Evolutionary conservation across 331 rosid genomes (phyloP).

Genomic region (Saraca asoca): DNA sequence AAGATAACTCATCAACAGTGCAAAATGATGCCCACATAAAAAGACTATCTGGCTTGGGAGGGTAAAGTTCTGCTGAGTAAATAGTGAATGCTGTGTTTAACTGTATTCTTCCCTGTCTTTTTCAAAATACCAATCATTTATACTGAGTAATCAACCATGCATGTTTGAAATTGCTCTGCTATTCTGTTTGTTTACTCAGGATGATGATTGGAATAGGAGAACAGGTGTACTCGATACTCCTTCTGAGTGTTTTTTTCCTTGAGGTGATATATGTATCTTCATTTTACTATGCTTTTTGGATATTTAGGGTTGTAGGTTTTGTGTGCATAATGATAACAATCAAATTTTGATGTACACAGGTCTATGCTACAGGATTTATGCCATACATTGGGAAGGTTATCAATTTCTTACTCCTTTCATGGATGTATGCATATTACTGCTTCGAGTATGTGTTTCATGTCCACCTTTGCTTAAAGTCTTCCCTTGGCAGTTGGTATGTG

Average conservation of each 20-base stretch:
- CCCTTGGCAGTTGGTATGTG: constrained; percentile 23
- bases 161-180: constrained; percentile 25
- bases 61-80: constrained; percentile 51
- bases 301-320: neutral
- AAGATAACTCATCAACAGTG: constrained; percentile 41
- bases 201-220: constrained; percentile 81
- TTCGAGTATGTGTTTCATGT: constrained; percentile 74
- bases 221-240: constrained; percentile 78
- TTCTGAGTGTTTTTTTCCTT: constrained; percentile 75
- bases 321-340: too few species aligned
- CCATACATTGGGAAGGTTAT: constrained; percentile 81
- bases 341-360: constrained; percentile 45
- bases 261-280: constrained; percentile 54
- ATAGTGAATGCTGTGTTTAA: constrained; percentile 19
- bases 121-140: constrained; percentile 20
- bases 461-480: constrained; percentile 30
- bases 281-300: neutral
- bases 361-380: constrained; percentile 70
- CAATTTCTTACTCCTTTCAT: constrained; percentile 78
- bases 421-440: constrained; percentile 98
- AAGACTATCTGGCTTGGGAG: constrained; percentile 74
- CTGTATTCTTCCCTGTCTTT: neutral
- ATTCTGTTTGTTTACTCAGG: constrained; percentile 52
- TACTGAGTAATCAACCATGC: constrained; percentile 10
- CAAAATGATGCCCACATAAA: constrained; percentile 44